Base-by-base conservation (phyloP, 345 rosid genomes). In the Arabis hirsuta region DNA sequence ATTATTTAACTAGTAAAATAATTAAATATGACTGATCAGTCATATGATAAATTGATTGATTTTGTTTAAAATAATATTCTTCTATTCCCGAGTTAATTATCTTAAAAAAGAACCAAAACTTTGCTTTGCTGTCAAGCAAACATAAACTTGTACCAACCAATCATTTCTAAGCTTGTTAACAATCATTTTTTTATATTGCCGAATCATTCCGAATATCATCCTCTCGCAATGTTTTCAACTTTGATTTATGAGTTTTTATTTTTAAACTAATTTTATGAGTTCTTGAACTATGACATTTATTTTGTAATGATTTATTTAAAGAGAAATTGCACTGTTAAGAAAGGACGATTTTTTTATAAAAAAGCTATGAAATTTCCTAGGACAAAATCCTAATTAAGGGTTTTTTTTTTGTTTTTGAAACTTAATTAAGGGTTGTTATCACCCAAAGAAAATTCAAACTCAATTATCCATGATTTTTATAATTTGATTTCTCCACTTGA, bases 71-170 rank as follows among this genome's bases (percentile, higher is more conserved):
- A 36, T 36, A 36, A 26, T 27, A 73, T 55, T 55, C 20, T 62
- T 26, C 13, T 7, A 47, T 44, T 48, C 44, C 14, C 6, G 4
- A 45, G 55, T 56, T 14, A 3, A 38, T 9, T 6, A n/a, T 62
- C 27, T 6, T 7, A 42, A 11, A 10, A 16, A 10, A 55, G 20
- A 3, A 12, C 29, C 64, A 27, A 38, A 65, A 56, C 29, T 16
- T 41, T 39, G 42, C 66, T 66, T 66, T 50, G 67, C 67, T 66
- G 78, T 66, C 67, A 57, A 73, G 78, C 78, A 73, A 73, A 50
- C 53, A 57, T 57, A 57, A 48, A 12, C 7, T 51, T 67, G 16
- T 32, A 67, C 68, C 55, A 52, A 67, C 68, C 68, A 67, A 67
- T 67, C 59, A 74, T 66, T 58, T 45, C 67, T 6, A 16, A 16